phyloP scores from a whole-genome alignment of 1,284 basidiomycete species.

The Laetiporus sulphureus region DNA sequence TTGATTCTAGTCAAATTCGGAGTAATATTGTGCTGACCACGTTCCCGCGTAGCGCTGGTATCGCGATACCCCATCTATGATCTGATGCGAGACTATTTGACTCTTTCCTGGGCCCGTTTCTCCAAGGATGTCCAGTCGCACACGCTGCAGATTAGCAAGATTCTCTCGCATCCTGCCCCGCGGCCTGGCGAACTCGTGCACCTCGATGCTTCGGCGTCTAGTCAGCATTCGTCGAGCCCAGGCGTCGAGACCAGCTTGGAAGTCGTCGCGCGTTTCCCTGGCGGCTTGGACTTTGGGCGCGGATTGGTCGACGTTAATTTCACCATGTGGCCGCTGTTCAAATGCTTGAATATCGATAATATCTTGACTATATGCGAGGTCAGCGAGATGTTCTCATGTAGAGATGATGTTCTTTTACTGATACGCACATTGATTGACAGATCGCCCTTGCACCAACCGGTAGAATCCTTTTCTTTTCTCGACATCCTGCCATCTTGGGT shows the following conservation, averaged over 20 bases:
- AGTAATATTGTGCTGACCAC: neutral
- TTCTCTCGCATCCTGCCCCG: constrained; percentile 77
- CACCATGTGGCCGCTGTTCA: constrained; percentile 97
- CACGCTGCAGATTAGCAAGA: constrained; percentile 79
- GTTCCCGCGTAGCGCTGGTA: constrained; percentile 56
- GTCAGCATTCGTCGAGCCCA: constrained; percentile 29
- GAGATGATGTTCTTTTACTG: neutral
- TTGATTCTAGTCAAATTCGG: constrained; percentile 15
- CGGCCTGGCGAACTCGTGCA: constrained; percentile 81
- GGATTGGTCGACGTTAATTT: constrained; percentile 86
- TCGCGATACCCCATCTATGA: constrained; percentile 91
- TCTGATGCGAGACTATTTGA: constrained; percentile 88
- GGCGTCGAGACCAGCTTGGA: constrained; percentile 61
- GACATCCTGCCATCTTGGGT: constrained; percentile 88
- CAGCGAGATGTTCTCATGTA: constrained; percentile 11
- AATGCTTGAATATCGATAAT: constrained; percentile 90
- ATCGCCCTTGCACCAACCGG: constrained; percentile 93
- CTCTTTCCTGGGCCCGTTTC: constrained; percentile 88
- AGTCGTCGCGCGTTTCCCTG: constrained; percentile 80
- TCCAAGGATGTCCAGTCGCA: constrained; percentile 88
- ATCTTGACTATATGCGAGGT: constrained; percentile 92
- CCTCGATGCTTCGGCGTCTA: constrained; percentile 65
- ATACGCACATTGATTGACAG: constrained; percentile 27
- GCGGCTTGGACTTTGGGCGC: constrained; percentile 77
- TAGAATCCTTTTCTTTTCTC: constrained; percentile 83